phyloP scores from a whole-genome alignment of 805 yeast genomes.

The Clavispora carvajalis region DNA sequence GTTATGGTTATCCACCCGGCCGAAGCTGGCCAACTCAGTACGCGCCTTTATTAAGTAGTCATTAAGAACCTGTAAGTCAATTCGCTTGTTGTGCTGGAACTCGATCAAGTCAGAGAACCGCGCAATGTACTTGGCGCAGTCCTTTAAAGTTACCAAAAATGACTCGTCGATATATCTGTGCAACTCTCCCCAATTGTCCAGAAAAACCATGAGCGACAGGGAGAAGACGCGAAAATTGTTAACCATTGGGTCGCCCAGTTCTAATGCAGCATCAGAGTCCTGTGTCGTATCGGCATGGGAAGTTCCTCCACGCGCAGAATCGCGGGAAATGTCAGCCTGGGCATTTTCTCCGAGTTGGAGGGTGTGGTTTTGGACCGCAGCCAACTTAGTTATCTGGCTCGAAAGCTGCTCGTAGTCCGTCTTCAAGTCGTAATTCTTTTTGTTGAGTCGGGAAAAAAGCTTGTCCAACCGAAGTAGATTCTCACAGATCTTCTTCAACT shows the following conservation, averaged over 20 bases:
- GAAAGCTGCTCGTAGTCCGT: constrained; percentile 70
- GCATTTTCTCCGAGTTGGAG: constrained; percentile 7
- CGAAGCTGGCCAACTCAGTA: constrained; percentile 47
- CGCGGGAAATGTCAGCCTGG: constrained; percentile 27
- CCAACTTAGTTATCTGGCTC: constrained; percentile 62
- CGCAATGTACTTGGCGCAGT: constrained; percentile 67
- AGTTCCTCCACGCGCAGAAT: constrained; percentile 18
- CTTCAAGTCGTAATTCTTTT: constrained; percentile 67
- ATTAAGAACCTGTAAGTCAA: constrained; percentile 81
- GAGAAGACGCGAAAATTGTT: constrained; percentile 34
- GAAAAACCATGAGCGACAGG: constrained; percentile 31
- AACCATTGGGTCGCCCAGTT: constrained; percentile 12
- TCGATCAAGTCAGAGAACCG: constrained; percentile 56
- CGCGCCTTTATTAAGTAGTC: constrained; percentile 73
- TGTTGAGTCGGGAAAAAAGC: constrained; percentile 66
- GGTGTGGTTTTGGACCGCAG: constrained; percentile 44
- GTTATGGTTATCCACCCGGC: constrained; percentile 46
- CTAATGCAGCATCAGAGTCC: background rate
- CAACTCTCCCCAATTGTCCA: constrained; percentile 36
- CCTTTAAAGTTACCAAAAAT: constrained; percentile 76
- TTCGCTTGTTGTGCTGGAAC: constrained; percentile 83
- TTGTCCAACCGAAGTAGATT: constrained; percentile 74
- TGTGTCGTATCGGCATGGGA: constrained; percentile 4
- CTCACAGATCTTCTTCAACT: constrained; percentile 78
- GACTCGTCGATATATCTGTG: constrained; percentile 63